Evolutionary conservation across 768 basidiomycete species (phyloP).

Genomic region (Cubamyces lactineus): DNA sequence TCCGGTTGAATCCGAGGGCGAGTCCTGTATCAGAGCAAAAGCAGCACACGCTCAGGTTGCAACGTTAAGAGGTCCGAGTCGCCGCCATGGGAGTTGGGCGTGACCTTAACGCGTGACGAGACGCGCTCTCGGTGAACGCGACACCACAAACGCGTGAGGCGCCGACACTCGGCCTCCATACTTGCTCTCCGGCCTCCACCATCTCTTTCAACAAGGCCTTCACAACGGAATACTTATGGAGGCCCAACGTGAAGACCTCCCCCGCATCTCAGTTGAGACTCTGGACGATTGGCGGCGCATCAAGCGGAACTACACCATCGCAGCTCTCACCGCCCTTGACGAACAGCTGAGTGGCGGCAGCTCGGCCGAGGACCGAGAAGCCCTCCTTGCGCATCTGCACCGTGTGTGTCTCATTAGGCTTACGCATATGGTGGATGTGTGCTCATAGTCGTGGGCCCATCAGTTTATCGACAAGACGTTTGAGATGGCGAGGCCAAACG

Average conservation of each 20-base stretch:
- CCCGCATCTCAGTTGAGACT: slow-evolving; percentile 64
- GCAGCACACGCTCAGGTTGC: too few species aligned
- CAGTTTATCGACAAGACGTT: slow-evolving; percentile 70
- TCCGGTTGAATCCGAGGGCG: too few species aligned
- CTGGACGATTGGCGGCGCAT: slow-evolving; percentile 70
- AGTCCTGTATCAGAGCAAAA: too few species aligned
- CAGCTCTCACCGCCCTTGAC: slow-evolving; percentile 51
- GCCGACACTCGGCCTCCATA: neutral
- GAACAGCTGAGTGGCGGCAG: slow-evolving; percentile 46
- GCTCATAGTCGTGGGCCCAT: neutral
- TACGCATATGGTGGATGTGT: neutral
- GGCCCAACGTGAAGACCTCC: slow-evolving; percentile 44
- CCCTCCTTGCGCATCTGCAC: slow-evolving; percentile 51
- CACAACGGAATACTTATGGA: slow-evolving; percentile 31
- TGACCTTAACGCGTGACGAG: slow-evolving; percentile 2
- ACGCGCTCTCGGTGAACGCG: neutral
- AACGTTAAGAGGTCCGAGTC: too few species aligned
- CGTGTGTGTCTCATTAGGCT: slow-evolving; percentile 41
- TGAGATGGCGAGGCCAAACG: slow-evolving; percentile 64
- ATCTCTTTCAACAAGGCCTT: neutral
- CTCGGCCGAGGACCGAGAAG: slow-evolving; percentile 47
- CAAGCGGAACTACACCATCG: slow-evolving; percentile 52
- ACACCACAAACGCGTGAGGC: neutral
- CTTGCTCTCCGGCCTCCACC: neutral
- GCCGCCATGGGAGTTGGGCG: neutral